phyloP scores from a whole-genome alignment of 257 asterid species.

The Solanum sejunctum region DNA sequence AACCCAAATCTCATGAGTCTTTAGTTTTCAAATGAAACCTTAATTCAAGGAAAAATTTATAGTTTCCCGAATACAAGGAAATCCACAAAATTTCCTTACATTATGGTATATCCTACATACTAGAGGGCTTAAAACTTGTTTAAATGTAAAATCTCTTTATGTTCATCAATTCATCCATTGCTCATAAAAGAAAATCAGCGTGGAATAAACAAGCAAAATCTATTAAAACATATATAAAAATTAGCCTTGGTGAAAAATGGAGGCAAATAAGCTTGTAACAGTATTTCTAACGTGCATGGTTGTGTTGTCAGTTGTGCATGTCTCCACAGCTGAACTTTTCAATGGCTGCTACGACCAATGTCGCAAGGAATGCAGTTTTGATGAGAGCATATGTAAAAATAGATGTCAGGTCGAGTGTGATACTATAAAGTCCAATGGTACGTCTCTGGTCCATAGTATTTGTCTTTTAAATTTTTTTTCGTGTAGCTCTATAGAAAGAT shows the following conservation, averaged over 20 bases:
- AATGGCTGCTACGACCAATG: neutral
- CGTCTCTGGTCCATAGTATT: neutral
- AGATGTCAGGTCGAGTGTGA: neutral
- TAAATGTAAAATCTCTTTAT: neutral
- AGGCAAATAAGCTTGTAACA: conserved; percentile 4
- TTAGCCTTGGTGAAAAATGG: neutral
- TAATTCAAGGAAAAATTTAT: neutral
- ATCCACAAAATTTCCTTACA: neutral
- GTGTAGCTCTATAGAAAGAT: neutral
- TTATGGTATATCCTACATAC: neutral
- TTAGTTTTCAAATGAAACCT: neutral
- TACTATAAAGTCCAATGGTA: neutral
- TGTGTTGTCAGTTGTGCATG: neutral
- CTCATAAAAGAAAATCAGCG: neutral
- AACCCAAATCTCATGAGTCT: neutral
- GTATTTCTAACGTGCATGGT: conserved; percentile 3
- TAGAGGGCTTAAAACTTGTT: neutral
- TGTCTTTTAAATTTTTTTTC: neutral
- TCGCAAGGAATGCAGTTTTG: neutral
- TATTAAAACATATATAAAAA: neutral
- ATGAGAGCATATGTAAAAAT: neutral
- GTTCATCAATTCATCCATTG: neutral
- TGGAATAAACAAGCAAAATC: neutral
- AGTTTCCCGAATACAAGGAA: neutral
- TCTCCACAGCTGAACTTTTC: neutral